Conservation (phyloP, 208 protist species). For the Lotmaria passim region DNA sequence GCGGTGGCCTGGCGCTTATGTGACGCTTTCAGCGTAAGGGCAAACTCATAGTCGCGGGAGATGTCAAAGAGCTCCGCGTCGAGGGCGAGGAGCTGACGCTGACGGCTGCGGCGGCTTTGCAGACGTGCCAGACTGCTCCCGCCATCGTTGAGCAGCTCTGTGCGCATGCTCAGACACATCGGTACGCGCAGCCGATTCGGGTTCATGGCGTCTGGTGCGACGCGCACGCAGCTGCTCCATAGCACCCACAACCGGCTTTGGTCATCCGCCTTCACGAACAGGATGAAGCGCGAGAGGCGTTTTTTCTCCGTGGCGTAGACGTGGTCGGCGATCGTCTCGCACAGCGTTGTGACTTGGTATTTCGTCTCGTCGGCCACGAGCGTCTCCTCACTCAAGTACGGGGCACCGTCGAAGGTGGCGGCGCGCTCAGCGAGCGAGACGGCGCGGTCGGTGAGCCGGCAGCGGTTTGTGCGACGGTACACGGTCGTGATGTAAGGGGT, state of each 20-base stretch:
- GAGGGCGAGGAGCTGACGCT: constrained; percentile 76
- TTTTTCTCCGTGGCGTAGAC: constrained; percentile 87
- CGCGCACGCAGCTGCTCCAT: constrained; percentile 81
- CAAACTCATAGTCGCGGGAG: constrained; percentile 79
- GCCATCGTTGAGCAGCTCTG: constrained; percentile 76
- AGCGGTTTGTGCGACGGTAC: constrained; percentile 84
- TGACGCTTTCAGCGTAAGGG: constrained; percentile 63
- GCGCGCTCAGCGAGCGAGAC: constrained; percentile 60
- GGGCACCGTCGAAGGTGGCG: constrained; percentile 86
- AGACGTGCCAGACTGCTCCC: constrained; percentile 56
- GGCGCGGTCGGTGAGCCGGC: constrained; percentile 63
- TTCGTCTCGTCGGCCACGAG: constrained; percentile 88
- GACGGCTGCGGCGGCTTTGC: constrained; percentile 41
- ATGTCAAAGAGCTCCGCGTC: constrained; percentile 82
- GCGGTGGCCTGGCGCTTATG: constrained; percentile 71
- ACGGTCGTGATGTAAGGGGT: constrained; percentile 85
- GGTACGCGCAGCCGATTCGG: constrained; percentile 75
- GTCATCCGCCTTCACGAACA: constrained; percentile 87
- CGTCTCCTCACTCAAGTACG: constrained; percentile 78
- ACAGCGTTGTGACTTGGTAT: constrained; percentile 68
- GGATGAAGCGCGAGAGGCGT: constrained; percentile 75
- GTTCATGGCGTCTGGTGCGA: constrained; percentile 77
- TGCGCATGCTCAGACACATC: constrained; percentile 63
- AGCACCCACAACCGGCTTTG: constrained; percentile 77
- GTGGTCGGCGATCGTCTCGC: constrained; percentile 85